A percentile compares a stretch with the other conserved stretches of the same genome.
Conservation (phyloP, 2,329 filamentous ascomycete genomes). For the Penicillium sp. region DNA sequence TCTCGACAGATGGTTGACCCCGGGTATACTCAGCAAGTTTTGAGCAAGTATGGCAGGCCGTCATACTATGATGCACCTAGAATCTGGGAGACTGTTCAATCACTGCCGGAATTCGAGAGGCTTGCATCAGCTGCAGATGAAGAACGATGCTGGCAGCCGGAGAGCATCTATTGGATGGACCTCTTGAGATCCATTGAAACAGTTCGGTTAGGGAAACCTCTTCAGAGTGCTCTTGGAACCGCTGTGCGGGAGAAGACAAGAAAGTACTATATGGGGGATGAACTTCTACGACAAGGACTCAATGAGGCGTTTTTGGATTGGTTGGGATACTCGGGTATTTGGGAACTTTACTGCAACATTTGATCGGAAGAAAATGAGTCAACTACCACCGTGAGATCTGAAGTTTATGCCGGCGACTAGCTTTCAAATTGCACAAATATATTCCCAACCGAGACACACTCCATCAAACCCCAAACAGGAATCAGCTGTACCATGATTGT, state of each 20-base stretch:
- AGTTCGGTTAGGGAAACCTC: conserved; percentile 7
- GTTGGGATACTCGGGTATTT: conserved; percentile 12
- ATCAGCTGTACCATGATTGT: background rate
- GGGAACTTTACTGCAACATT: conserved; percentile 8
- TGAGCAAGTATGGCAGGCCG: conserved; percentile 10
- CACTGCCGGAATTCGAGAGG: conserved; percentile 7
- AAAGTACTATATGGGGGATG: conserved; percentile 17
- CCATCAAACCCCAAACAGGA: background rate
- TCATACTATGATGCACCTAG: conserved; percentile 14
- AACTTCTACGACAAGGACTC: conserved; percentile 17
- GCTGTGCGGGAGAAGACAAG: background rate
- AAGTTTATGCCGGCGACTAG: background rate
- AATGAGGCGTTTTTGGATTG: conserved; percentile 18
- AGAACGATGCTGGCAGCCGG: conserved; percentile 10
- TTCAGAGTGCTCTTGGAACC: conserved; percentile 9
- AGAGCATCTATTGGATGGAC: conserved; percentile 15
- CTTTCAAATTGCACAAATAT: background rate
- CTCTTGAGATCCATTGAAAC: conserved; percentile 12
- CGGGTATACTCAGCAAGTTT: conserved; percentile 1
- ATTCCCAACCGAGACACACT: background rate
- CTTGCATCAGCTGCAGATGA: conserved; percentile 10
- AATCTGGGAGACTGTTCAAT: conserved; percentile 14
- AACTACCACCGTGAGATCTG: background rate
- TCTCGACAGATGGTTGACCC: conserved; percentile 18
- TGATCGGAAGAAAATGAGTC: background rate